Conservation (phyloP, 2,329 filamentous ascomycete species). For the Ustilaginoidea virens region DNA sequence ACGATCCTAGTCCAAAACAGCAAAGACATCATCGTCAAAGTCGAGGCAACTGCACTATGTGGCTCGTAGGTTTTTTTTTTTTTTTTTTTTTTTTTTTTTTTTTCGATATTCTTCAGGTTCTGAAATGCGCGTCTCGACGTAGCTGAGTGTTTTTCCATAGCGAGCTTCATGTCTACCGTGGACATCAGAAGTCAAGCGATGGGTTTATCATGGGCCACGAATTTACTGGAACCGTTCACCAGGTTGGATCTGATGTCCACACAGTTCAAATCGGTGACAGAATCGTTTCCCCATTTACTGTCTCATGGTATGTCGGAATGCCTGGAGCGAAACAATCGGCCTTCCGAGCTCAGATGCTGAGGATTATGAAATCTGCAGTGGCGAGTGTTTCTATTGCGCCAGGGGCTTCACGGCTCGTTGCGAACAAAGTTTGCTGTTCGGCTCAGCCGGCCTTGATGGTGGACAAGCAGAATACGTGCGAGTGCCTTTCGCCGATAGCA, state of each 20-base stretch:
- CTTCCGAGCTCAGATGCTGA: no score
- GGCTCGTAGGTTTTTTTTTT: slow-evolving; percentile 50
- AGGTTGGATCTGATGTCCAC: slow-evolving; percentile 51
- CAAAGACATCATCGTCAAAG: slow-evolving; percentile 69
- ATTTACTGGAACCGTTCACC: slow-evolving; percentile 63
- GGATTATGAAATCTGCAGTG: slow-evolving; percentile 8
- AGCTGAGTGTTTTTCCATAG: slow-evolving; percentile 26
- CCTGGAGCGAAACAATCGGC: background rate
- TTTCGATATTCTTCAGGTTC: no score
- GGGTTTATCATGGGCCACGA: slow-evolving; percentile 67
- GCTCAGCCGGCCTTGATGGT: slow-evolving; percentile 53
- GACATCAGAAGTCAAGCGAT: slow-evolving; percentile 54
- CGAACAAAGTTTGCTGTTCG: slow-evolving; percentile 54
- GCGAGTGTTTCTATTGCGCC: slow-evolving; percentile 74
- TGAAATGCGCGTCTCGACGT: no score
- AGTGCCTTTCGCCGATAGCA: slow-evolving; percentile 67
- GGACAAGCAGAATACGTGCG: slow-evolving; percentile 73
- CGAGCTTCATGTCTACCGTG: slow-evolving; percentile 76
- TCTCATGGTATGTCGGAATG: slow-evolving; percentile 48
- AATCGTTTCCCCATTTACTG: slow-evolving; percentile 72
- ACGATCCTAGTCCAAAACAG: slow-evolving; percentile 42
- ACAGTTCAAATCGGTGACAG: slow-evolving; percentile 59
- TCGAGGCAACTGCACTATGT: slow-evolving; percentile 70
- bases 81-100: no score
- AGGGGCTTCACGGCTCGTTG: slow-evolving; percentile 66